Evolutionary conservation across 805 yeast species (phyloP).

Genomic region (Saturnispora serradocipensis): DNA sequence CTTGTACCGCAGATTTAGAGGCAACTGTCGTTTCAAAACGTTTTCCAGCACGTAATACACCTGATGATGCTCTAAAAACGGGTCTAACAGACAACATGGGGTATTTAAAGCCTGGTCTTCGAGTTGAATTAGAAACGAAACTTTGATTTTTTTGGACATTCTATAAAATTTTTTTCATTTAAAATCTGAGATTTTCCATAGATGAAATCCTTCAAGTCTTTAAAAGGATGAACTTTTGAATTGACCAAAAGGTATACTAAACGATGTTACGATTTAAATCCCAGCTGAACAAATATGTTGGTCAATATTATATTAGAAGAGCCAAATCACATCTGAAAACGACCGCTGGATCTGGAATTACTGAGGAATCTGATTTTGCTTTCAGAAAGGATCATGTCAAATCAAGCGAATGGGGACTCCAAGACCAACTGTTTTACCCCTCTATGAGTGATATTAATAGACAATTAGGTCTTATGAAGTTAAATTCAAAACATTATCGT

Average conservation of each 20-base stretch:
- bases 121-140: not conserved
- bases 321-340: not conserved
- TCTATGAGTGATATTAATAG: constrained; percentile 9
- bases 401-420: constrained; percentile 9
- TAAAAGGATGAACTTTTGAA: not conserved
- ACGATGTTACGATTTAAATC: not conserved
- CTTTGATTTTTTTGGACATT: not conserved
- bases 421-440: constrained; percentile 23
- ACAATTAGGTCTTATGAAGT: not conserved
- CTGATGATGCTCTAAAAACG: not conserved
- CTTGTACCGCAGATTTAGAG: not conserved
- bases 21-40: constrained; percentile 1
- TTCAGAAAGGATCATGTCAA: constrained; percentile 20
- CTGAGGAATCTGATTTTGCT: constrained; percentile 28
- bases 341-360: constrained; percentile 8
- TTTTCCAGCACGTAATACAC: not conserved
- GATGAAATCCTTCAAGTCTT: not conserved
- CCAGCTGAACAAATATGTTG: not conserved
- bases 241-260: not conserved
- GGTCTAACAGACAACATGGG: not conserved
- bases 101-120: not conserved
- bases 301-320: not conserved
- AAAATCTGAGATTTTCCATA: not conserved
- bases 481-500: constrained; percentile 19
- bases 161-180: not conserved